Evolutionary conservation across 805 yeast genomes (phyloP).

Genomic region (Ogataea salicorniae): DNA sequence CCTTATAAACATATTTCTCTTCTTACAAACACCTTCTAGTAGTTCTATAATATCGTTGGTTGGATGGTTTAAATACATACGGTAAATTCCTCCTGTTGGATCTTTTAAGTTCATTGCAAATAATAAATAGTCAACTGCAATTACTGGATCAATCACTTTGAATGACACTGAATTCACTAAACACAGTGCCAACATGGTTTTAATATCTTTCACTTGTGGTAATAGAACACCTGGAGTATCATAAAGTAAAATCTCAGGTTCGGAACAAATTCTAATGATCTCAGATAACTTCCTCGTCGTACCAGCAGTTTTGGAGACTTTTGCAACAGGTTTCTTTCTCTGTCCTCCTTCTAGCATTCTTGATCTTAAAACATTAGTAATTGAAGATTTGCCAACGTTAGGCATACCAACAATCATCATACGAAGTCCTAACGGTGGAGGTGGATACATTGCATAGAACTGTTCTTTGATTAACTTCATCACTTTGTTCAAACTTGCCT

Average conservation of each 20-base stretch:
- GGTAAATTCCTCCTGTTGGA: constrained; percentile 39
- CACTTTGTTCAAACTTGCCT: constrained; percentile 44
- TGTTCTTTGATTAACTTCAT: constrained; percentile 44
- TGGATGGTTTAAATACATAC: constrained; percentile 48
- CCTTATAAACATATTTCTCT: constrained; percentile 25
- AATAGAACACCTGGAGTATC: constrained; percentile 94
- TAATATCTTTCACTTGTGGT: constrained; percentile 61
- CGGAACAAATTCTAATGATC: constrained; percentile 54
- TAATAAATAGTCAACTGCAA: constrained; percentile 80
- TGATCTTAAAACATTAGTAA: constrained; percentile 63
- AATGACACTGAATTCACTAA: constrained; percentile 72
- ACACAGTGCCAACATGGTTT: constrained; percentile 70
- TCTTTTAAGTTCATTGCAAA: constrained; percentile 66
- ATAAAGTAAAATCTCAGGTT: constrained; percentile 63
- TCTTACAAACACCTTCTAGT: constrained; percentile 42
- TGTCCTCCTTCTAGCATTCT: constrained; percentile 20
- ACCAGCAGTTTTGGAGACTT: constrained; percentile 86
- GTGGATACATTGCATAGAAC: constrained; percentile 46
- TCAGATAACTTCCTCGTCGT: constrained; percentile 79
- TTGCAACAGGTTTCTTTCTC: constrained; percentile 59
- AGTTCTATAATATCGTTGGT: constrained; percentile 67
- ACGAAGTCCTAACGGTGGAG: constrained; percentile 80
- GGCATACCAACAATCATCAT: constrained; percentile 90
- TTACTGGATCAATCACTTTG: constrained; percentile 70
- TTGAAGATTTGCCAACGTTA: constrained; percentile 91